Evolutionary conservation across 768 basidiomycete genomes (phyloP).

Genomic region (Kondoa malvinella): DNA sequence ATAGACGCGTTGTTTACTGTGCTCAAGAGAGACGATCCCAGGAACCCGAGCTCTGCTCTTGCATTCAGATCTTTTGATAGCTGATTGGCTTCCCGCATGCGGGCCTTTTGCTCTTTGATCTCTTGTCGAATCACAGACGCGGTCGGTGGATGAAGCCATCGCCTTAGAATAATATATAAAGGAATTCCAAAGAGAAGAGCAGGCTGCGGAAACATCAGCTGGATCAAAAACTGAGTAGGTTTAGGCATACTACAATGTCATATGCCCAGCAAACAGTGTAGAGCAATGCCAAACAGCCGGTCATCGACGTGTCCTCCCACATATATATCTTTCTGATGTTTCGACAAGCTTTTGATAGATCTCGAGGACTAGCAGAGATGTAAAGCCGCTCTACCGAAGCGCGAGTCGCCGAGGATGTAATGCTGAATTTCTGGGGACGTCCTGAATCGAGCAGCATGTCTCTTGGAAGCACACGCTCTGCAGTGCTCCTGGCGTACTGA

Average conservation of each 20-base stretch:
- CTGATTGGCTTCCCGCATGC: not conserved
- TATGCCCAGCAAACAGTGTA: not conserved
- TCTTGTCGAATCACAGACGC: not conserved
- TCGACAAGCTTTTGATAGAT: not conserved
- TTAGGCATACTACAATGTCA: slow-evolving; percentile 2
- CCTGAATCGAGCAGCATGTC: not conserved
- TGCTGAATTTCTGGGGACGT: not conserved
- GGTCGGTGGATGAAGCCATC: not conserved
- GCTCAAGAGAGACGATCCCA: not conserved
- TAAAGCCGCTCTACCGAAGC: not conserved
- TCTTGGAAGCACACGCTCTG: not conserved
- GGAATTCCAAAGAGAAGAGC: not conserved
- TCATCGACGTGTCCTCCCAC: not conserved
- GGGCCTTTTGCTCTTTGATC: not conserved
- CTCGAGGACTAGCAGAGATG: not conserved
- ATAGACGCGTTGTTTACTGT: not conserved
- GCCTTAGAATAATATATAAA: not conserved
- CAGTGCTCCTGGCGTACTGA: not conserved
- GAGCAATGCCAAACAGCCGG: not conserved
- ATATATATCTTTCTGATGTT: not conserved
- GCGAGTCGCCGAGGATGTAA: not conserved
- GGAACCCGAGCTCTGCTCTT: not conserved
- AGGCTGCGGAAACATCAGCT: not conserved
- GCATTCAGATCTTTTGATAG: not conserved
- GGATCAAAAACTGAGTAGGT: no score